Evolutionary conservation across 495 filamentous ascomycete species (phyloP), one percentile per base, ranked within the genome.

Genomic region (Aspergillus conjunctus): DNA sequence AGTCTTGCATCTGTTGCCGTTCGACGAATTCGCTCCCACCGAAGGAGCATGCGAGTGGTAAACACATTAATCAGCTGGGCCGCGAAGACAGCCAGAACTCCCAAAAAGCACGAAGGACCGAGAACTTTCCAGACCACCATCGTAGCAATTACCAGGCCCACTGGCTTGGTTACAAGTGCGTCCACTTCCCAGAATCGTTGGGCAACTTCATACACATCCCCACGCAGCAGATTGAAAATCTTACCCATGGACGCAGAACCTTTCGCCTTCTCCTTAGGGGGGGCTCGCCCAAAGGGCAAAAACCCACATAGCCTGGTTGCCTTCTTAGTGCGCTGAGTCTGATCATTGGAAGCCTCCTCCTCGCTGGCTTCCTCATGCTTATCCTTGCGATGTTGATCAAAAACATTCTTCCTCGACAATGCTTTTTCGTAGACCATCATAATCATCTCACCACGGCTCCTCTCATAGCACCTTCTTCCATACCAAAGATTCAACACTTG

Each of bases 391-490:
- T 66, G 52, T 31, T 80, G 68, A 9, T 85, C 84, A 56, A 89
- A 81, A 0, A 90, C 83, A 26, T 80, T 80, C 72, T 93, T 93
- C 33, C 91, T 77, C 6, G 85, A 83, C 9, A 94, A 72, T 0
- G 89, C 91, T 73, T 95, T 95, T 68, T 92, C 90, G 58, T 92
- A 92, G 26, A 94, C 78, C 84, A 91, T 92, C 56, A 90, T 93
- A 51, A 95, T 87, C 85, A 93, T 86, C 68, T 93, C 91, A 9
- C 91, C 91, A 45, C 91, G 77, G 6, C 88, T 89, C 51, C 91
- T 78, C 66, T 95, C 91, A 64, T 93, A 95, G 58, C 81, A 81
- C 53, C 91, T 82, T 51, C 91, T 81, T 54, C 83, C 81, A 65
- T 85, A 92, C 90, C 91, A 93, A 0, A 92, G 72, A 50, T 70